phyloP scores from a whole-genome alignment of 2,329 filamentous ascomycete genomes.

The Arthroderma uncinatum region DNA sequence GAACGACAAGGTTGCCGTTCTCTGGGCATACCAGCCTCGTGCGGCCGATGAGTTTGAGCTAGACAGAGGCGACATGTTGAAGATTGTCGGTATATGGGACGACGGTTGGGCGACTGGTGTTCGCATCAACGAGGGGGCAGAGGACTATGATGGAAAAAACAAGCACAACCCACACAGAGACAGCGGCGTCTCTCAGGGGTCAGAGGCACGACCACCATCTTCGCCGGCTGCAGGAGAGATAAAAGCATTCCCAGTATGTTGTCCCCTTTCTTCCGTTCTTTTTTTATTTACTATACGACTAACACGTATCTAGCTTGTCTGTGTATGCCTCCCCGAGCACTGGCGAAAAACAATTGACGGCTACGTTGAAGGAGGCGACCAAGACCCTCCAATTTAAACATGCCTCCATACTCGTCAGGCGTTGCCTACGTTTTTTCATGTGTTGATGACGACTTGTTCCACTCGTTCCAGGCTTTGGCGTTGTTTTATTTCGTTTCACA shows the following conservation, averaged over 20 bases:
- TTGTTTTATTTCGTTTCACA: not conserved
- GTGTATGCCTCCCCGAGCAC: constrained; percentile 86
- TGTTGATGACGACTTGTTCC: constrained; percentile 3
- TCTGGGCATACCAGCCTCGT: constrained; percentile 95
- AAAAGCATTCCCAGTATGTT: constrained; percentile 70
- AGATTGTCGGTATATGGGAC: constrained; percentile 97
- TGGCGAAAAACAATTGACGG: constrained; percentile 96
- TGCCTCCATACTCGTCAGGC: constrained; percentile 3
- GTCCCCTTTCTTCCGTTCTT: not conserved
- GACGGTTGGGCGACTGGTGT: constrained; percentile 97
- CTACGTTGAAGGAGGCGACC: constrained; percentile 37
- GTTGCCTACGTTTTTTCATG: not conserved
- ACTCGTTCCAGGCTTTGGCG: constrained; percentile 1
- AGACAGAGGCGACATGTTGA: constrained; percentile 94
- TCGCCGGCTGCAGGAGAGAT: constrained; percentile 66
- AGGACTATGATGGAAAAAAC: constrained; percentile 67
- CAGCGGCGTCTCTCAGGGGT: constrained; percentile 81
- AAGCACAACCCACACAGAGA: constrained; percentile 65
- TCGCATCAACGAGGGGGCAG: constrained; percentile 66
- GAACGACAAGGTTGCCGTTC: constrained; percentile 74
- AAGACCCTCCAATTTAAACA: constrained; percentile 14
- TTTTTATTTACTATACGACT: not conserved
- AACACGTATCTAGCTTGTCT: constrained; percentile 52
- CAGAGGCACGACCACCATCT: constrained; percentile 49
- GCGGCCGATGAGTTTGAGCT: constrained; percentile 87